Base-by-base conservation (phyloP, 192 early-diverging fungal species). In the Coemansia aciculifera region DNA sequence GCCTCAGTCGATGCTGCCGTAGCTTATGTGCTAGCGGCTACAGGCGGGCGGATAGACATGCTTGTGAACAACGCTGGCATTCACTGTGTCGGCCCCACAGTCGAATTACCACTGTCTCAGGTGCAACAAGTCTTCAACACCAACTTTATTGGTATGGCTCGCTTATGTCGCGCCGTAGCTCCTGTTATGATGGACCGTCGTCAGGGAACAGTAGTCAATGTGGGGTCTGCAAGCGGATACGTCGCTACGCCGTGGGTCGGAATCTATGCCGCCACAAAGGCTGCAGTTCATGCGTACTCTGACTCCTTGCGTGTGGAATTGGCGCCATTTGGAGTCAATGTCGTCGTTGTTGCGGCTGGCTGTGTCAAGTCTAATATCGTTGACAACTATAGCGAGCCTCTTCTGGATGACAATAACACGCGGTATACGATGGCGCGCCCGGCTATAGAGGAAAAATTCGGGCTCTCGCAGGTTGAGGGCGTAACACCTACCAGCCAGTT, bases 1-100 rank as follows among this genome's bases (percentile, higher is more conserved):
- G 74, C 60, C 9, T 75, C 77, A 2, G 63, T 75, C 2, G n/a
- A 59, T 3, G 29, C 57, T 0, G 76, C 82, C 0, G 67, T 84
- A 0, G 37, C 29, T 4, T 6, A 54, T 7, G 63, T 84, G n/a
- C n/a, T 73, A 5, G 23, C 43, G 11, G 67, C 73, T 19, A 59
- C 69, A 0, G 73, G 73, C 0, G 49, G 62, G 13, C 29, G 27
- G 12, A 69, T 85, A 83, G 89, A 92, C 62, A 80, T 92, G 21
- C 56, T 92, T 19, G 78, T 92, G 15, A 92, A 92, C 72, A 92
- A 92, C 71, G 91, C 91, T 0, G 91, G 90, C 23, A 68, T 68
- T 23, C 78, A 72, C 62, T 87, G 73, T 77, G 67, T 81, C 5
- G 85, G 84, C 10, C 79, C 86, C 15, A 51, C 79, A 15, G 57